Conservation (phyloP, 495 filamentous ascomycete genomes). For the Sabuloglossum arenarium region DNA sequence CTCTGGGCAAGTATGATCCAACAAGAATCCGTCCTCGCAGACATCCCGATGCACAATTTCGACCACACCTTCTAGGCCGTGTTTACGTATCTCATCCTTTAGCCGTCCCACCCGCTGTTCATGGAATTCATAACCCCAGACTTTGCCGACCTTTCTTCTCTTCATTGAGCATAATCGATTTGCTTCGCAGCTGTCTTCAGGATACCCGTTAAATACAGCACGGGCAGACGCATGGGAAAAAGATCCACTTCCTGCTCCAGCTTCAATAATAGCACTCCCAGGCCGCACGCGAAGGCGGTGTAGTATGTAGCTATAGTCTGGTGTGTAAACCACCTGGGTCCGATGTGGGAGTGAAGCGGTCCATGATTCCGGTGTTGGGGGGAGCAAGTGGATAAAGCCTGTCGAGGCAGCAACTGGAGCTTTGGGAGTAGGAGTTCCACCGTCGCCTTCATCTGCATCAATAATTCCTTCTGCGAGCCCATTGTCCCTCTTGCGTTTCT, state of each 20-base stretch:
- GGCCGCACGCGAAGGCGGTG: constrained; percentile 68
- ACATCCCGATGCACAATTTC: constrained; percentile 82
- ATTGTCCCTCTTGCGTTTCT: constrained; percentile 30
- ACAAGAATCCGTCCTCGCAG: constrained; percentile 64
- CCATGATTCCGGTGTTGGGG: constrained; percentile 87
- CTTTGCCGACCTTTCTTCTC: constrained; percentile 37
- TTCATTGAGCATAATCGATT: constrained; percentile 2
- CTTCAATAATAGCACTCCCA: constrained; percentile 68
- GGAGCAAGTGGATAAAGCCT: constrained; percentile 78
- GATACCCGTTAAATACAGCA: constrained; percentile 73
- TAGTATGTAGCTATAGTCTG: constrained; percentile 90
- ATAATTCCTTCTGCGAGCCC: constrained; percentile 14
- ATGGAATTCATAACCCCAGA: constrained; percentile 91
- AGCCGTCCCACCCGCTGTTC: constrained; percentile 52
- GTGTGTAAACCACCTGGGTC: constrained; percentile 94
- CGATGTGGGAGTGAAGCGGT: constrained; percentile 76
- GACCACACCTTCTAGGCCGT: constrained; percentile 52
- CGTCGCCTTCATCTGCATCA: not conserved
- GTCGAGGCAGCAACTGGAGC: constrained; percentile 38
- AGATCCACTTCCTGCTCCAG: constrained; percentile 81
- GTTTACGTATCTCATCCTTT: constrained; percentile 47
- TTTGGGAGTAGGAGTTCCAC: constrained; percentile 12
- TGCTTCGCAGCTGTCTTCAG: constrained; percentile 13
- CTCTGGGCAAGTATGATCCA: constrained; percentile 10
- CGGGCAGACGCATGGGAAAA: constrained; percentile 84